Evolutionary conservation across 345 rosid species (phyloP).

Genomic region (Lepidium africanum): DNA sequence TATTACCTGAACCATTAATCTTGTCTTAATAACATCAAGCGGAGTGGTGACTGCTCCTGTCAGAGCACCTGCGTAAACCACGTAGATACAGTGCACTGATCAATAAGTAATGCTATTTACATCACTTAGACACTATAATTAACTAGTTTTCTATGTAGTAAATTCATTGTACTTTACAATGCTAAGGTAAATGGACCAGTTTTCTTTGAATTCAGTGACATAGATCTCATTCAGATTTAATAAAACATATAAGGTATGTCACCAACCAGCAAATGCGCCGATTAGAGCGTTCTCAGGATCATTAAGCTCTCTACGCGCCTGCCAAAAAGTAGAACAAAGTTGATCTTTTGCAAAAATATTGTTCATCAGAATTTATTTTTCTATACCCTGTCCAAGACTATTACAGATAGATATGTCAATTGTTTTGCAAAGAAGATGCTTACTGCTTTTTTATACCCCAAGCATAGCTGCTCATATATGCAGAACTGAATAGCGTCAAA

Average conservation of each 20-base stretch:
- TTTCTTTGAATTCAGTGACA: neutral
- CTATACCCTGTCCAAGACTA: neutral
- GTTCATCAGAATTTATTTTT: neutral
- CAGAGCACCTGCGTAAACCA: slow-evolving; percentile 55
- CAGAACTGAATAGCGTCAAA: slow-evolving; percentile 98
- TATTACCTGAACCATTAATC: slow-evolving; percentile 90
- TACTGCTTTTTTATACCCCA: slow-evolving; percentile 81
- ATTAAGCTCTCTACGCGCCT: slow-evolving; percentile 79
- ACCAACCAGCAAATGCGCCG: slow-evolving; percentile 92
- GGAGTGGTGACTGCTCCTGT: slow-evolving; percentile 99
- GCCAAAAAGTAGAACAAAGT: slow-evolving; percentile 5
- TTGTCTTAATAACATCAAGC: slow-evolving; percentile 92
- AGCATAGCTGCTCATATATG: slow-evolving; percentile 86
- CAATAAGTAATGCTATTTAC: neutral
- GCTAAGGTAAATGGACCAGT: neutral
- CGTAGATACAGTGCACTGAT: neutral
- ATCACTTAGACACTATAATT: neutral
- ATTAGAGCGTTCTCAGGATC: slow-evolving; percentile 88
- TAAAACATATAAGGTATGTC: slow-evolving; percentile 6
- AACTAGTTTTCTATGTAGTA: neutral
- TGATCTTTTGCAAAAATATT: neutral
- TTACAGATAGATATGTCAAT: neutral
- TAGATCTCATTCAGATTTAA: neutral
- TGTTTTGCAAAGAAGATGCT: slow-evolving; percentile 29
- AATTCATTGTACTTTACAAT: neutral